phyloP scores from a whole-genome alignment of 805 yeast species.

The Huiozyma naganishii region DNA sequence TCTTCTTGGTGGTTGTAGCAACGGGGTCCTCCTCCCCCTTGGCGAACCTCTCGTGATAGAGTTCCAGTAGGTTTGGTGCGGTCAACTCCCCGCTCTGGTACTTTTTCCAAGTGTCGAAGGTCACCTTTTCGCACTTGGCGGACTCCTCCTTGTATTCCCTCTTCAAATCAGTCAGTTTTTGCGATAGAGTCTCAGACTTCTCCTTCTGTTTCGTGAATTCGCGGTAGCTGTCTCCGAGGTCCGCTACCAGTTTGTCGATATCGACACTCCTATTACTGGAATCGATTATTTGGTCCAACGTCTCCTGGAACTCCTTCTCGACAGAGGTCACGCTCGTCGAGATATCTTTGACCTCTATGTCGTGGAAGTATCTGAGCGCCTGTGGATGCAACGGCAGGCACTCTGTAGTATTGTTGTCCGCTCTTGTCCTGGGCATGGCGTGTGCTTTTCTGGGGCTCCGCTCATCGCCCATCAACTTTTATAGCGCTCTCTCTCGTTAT shows the following conservation, averaged over 20 bases:
- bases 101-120: slow-evolving; percentile 13
- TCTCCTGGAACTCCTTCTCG: slow-evolving; percentile 11
- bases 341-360: slow-evolving; percentile 8
- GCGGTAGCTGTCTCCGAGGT: not conserved
- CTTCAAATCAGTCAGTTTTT: slow-evolving; percentile 7
- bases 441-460: too few species aligned
- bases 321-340: slow-evolving; percentile 6
- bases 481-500: too few species aligned
- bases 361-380: slow-evolving; percentile 9
- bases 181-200: not conserved
- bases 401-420: not conserved
- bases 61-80: slow-evolving; percentile 8
- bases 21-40: not conserved
- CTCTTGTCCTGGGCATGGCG: too few species aligned
- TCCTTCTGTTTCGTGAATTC: not conserved
- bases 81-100: not conserved
- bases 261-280: not conserved
- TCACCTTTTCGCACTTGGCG: slow-evolving; percentile 9
- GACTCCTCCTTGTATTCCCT: slow-evolving; percentile 7
- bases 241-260: not conserved
- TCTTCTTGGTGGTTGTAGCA: not conserved
- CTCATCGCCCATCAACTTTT: too few species aligned
- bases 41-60: slow-evolving; percentile 1
- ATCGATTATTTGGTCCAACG: slow-evolving; percentile 10
- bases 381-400: slow-evolving; percentile 16